Conservation (phyloP, 2,329 filamentous ascomycete species). For the Nemania serpens region DNA sequence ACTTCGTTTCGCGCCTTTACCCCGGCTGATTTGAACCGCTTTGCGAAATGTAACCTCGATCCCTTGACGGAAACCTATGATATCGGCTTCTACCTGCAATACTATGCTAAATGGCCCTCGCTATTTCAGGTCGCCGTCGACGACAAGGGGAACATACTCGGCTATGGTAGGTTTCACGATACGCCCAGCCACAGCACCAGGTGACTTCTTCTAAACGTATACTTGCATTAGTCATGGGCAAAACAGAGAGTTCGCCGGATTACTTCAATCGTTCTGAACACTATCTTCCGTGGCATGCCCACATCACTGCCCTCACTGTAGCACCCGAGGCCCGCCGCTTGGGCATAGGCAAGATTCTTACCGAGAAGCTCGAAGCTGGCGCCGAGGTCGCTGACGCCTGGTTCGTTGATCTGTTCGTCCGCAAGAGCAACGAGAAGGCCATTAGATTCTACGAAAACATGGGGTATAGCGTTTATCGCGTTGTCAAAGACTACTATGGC, state of each 20-base stretch:
- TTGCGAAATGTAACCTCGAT: constrained; percentile 95
- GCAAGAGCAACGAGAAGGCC: constrained; percentile 84
- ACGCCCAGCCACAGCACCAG: neutral
- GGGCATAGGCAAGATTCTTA: constrained; percentile 84
- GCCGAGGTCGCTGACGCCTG: constrained; percentile 84
- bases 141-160: constrained; percentile 83
- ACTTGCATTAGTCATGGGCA: constrained; percentile 79
- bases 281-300: constrained; percentile 98
- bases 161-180: constrained; percentile 73
- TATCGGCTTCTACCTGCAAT: constrained; percentile 92
- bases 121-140: constrained; percentile 93
- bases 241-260: constrained; percentile 85
- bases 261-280: constrained; percentile 77
- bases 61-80: constrained; percentile 98
- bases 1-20: constrained; percentile 84
- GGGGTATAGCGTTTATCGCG: constrained; percentile 88
- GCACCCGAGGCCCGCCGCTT: constrained; percentile 83
- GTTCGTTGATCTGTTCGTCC: constrained; percentile 95
- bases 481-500: constrained; percentile 90
- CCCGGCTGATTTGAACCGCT: constrained; percentile 81
- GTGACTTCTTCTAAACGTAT: constrained; percentile 33
- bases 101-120: constrained; percentile 93
- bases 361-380: constrained; percentile 77
- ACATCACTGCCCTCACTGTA: constrained; percentile 95
- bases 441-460: constrained; percentile 88